phyloP scores from a whole-genome alignment of 805 yeast species.

The Saccharomyces paradoxus region DNA sequence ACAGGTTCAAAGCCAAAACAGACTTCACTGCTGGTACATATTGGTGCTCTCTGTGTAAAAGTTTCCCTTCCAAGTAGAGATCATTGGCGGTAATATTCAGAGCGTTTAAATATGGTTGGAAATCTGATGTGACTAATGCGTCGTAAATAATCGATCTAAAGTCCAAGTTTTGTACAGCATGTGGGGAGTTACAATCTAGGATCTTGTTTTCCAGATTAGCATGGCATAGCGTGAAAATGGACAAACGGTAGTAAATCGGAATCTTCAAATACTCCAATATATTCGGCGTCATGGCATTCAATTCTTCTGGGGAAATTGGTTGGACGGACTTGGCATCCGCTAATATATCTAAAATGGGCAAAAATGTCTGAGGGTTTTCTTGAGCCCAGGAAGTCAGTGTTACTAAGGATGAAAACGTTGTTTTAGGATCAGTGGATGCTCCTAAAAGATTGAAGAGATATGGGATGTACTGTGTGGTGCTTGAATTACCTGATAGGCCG shows the following conservation, averaged over 20 bases:
- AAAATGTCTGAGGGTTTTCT: slow-evolving; percentile 12
- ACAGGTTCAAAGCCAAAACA: slow-evolving; percentile 22
- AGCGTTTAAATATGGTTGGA: slow-evolving; percentile 26
- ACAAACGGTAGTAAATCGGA: slow-evolving; percentile 23
- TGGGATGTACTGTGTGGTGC: slow-evolving; percentile 15
- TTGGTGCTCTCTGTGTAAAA: slow-evolving; percentile 23
- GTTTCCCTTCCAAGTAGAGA: slow-evolving; percentile 25
- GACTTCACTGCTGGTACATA: slow-evolving; percentile 30
- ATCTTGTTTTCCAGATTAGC: slow-evolving; percentile 15
- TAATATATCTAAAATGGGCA: slow-evolving; percentile 18
- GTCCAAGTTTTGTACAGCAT: slow-evolving; percentile 29
- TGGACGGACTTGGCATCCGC: slow-evolving; percentile 8
- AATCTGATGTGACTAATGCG: slow-evolving; percentile 24
- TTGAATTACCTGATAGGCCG: slow-evolving; percentile 8
- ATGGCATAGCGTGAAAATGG: slow-evolving; percentile 28
- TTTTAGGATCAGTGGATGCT: slow-evolving; percentile 19
- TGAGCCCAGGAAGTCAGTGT: slow-evolving; percentile 21
- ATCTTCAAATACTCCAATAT: slow-evolving; percentile 21
- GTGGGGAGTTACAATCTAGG: slow-evolving; percentile 19
- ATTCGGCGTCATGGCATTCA: slow-evolving; percentile 19
- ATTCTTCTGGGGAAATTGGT: slow-evolving; percentile 13
- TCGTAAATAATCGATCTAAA: slow-evolving; percentile 27
- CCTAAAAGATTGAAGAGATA: slow-evolving; percentile 15
- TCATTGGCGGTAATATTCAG: slow-evolving; percentile 22
- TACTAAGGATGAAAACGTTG: slow-evolving; percentile 17